These are phyloP conservation scores for Apiospora malaysiana DNA, from an alignment of 2,329 filamentous ascomycete species.

Conservation along the genomic window DNA sequence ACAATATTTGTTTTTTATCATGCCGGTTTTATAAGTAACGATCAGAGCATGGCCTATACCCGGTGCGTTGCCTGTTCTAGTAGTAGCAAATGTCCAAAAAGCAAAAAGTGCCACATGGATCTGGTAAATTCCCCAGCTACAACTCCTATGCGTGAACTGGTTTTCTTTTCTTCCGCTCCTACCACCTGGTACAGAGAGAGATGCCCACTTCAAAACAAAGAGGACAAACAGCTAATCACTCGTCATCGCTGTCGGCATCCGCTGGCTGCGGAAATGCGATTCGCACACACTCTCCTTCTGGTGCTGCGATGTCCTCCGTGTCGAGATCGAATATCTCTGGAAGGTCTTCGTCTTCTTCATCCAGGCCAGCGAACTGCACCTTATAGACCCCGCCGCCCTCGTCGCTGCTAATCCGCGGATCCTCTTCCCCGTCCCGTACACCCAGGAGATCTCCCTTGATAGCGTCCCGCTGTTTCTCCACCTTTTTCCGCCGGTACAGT, in stretches of 20 bases:
- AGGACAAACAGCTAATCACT: neutral
- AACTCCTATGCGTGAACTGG: too few species aligned
- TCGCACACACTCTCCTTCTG: neutral
- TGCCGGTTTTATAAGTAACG: slow-evolving; percentile 10
- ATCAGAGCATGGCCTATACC: slow-evolving; percentile 21
- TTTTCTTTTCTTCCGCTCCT: too few species aligned
- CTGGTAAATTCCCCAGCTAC: too few species aligned
- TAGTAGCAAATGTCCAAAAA: slow-evolving; percentile 10
- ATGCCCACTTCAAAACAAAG: too few species aligned
- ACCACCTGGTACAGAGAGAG: too few species aligned
- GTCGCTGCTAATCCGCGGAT: neutral
- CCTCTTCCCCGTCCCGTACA: neutral
- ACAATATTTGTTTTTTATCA: slow-evolving; percentile 21
- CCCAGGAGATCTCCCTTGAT: neutral
- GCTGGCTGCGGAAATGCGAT: neutral
- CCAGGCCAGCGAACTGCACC: neutral
- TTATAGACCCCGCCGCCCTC: neutral
- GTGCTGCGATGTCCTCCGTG: neutral
- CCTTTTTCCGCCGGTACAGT: neutral
- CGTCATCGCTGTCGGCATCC: neutral
- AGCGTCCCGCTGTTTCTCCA: neutral
- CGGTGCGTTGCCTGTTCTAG: slow-evolving; percentile 16
- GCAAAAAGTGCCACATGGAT: neutral
- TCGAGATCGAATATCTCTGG: neutral
- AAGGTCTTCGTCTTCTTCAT: neutral